These are phyloP conservation scores for Fusarium solani-melongenae DNA, from an alignment of 2,329 filamentous ascomycete genomes.

Conservation along the genomic window DNA sequence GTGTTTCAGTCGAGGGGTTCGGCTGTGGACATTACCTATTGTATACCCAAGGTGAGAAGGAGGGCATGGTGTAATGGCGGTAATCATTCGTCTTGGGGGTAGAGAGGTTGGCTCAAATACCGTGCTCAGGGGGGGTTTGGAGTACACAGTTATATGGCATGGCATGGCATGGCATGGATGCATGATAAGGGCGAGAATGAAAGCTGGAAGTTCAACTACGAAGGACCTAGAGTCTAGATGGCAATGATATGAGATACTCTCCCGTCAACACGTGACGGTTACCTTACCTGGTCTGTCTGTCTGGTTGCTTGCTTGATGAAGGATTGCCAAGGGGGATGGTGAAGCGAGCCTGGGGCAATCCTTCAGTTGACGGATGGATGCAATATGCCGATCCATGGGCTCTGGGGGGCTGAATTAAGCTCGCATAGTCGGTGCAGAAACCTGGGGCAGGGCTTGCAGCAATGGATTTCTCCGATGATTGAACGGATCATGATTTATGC, in stretches of 20 bases:
- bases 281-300: neutral
- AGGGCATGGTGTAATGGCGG: slow-evolving; percentile 30
- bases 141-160: neutral
- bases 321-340: neutral
- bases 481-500: neutral
- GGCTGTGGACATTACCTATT: slow-evolving; percentile 19
- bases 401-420: neutral
- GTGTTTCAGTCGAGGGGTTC: slow-evolving; percentile 9
- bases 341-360: neutral
- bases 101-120: slow-evolving; percentile 22
- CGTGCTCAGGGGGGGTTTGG: neutral
- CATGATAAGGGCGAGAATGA: slow-evolving; percentile 39
- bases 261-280: neutral
- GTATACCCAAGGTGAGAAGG: slow-evolving; percentile 32
- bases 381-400: neutral
- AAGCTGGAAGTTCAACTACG: slow-evolving; percentile 5
- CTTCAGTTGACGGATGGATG: neutral
- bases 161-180: neutral
- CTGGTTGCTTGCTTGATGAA: neutral
- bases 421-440: neutral
- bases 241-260: neutral
- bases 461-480: neutral
- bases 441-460: neutral
- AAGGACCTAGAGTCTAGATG: slow-evolving; percentile 12
- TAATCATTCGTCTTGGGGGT: slow-evolving; percentile 8